Percentiles rank a stretch among this genome's conserved stretches.
Evolutionary conservation across 1,284 basidiomycete species (phyloP).

Genomic region (Anthracocystis walkeri): DNA sequence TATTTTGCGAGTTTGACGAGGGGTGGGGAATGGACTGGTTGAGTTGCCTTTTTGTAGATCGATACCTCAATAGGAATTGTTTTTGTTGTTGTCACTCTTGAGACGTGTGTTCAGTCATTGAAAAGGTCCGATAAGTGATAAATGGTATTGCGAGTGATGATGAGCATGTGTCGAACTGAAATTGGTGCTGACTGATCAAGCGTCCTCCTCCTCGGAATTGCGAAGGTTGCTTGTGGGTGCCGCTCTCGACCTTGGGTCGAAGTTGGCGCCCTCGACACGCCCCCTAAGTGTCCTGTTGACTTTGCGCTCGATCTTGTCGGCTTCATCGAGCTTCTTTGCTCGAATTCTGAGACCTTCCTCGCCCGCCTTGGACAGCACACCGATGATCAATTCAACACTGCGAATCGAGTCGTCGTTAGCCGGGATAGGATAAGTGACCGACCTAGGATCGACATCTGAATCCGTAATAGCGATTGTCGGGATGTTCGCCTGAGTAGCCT

Average conservation of each 20-base stretch:
- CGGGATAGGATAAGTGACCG: slow-evolving; percentile 98
- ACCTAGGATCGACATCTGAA: slow-evolving; percentile 92
- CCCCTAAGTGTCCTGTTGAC: slow-evolving; percentile 30
- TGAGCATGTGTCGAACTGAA: slow-evolving; percentile 1
- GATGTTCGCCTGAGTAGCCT: slow-evolving; percentile 70
- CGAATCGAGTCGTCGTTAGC: slow-evolving; percentile 95
- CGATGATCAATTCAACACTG: slow-evolving; percentile 88
- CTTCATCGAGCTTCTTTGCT: slow-evolving; percentile 52
- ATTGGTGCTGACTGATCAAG: neutral
- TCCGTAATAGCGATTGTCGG: slow-evolving; percentile 80
- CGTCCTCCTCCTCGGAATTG: slow-evolving; percentile 18
- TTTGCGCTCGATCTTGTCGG: slow-evolving; percentile 57
- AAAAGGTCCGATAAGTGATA: neutral
- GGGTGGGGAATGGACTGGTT: slow-evolving; percentile 83
- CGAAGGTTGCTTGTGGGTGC: slow-evolving; percentile 8
- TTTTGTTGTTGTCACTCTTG: no score
- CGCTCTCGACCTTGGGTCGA: slow-evolving; percentile 37
- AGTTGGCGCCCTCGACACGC: slow-evolving; percentile 34
- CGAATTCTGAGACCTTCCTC: slow-evolving; percentile 62
- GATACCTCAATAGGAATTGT: no score
- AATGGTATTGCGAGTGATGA: neutral
- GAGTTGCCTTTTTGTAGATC: neutral
- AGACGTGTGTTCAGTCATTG: no score
- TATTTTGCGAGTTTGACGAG: slow-evolving; percentile 84
- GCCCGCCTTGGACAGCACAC: slow-evolving; percentile 90